A percentile compares a stretch with the other conserved stretches of the same genome.
Conservation (phyloP, 768 basidiomycete genomes). For the Ramaria sp. region DNA sequence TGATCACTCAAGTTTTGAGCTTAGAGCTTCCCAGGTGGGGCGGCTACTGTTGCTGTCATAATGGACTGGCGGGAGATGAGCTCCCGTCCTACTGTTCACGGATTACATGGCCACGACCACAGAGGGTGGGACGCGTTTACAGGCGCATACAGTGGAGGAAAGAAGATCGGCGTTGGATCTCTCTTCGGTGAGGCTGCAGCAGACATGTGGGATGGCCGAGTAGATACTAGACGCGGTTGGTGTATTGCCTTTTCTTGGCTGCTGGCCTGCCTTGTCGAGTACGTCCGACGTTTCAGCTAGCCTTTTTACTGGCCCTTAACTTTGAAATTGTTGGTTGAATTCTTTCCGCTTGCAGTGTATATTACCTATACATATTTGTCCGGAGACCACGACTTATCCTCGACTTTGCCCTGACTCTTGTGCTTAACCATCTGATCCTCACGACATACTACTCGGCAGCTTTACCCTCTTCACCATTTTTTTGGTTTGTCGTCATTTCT, state of each 20-base stretch:
- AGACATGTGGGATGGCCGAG: slow-evolving; percentile 47
- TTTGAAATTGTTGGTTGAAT: background rate
- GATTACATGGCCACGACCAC: slow-evolving; percentile 47
- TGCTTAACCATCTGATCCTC: slow-evolving; percentile 86
- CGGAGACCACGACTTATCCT: slow-evolving; percentile 89
- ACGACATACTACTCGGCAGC: slow-evolving; percentile 86
- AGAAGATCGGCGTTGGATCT: slow-evolving; percentile 54
- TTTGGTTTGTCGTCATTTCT: slow-evolving; percentile 71
- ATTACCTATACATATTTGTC: slow-evolving; percentile 78
- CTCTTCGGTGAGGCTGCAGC: slow-evolving; percentile 29
- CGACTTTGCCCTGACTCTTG: slow-evolving; percentile 85
- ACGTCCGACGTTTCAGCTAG: slow-evolving; percentile 24
- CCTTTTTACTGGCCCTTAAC: background rate
- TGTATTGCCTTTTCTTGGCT: slow-evolving; percentile 84
- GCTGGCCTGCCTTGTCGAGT: slow-evolving; percentile 76
- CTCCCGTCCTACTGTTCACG: slow-evolving; percentile 64
- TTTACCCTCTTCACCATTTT: slow-evolving; percentile 84
- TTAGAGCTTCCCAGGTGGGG: slow-evolving; percentile 6
- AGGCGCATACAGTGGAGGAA: slow-evolving; percentile 75
- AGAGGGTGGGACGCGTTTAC: slow-evolving; percentile 48
- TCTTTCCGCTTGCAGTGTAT: slow-evolving; percentile 36
- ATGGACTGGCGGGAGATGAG: slow-evolving; percentile 99
- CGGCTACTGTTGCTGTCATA: slow-evolving; percentile 51
- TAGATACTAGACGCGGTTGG: slow-evolving; percentile 82
- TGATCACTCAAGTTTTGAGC: too few relatives aligned